These are phyloP conservation scores for Phylloporus sp. DNA, from an alignment of 768 basidiomycete genomes.

Conservation along the genomic window DNA sequence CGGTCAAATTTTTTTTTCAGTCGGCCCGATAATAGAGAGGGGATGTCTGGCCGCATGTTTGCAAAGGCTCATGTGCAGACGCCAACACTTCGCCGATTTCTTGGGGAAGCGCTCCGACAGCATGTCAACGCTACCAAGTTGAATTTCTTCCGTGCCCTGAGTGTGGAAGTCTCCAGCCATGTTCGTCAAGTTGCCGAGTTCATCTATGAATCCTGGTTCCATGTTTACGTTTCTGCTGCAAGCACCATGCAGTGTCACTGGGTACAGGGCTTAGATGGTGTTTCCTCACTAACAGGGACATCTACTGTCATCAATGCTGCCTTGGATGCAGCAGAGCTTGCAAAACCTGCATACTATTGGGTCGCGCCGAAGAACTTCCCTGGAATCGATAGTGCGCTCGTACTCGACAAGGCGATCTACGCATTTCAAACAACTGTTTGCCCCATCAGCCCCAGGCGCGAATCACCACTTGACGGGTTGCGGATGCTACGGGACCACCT, in stretches of 20 bases:
- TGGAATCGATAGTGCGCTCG: background rate
- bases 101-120: background rate
- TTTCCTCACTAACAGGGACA: too few relatives aligned
- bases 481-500: background rate
- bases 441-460: fast-evolving
- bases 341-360: background rate
- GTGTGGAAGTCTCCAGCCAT: fast-evolving
- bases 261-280: too few relatives aligned
- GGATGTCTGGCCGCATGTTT: too few relatives aligned
- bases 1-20: background rate
- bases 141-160: background rate
- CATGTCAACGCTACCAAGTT: fast-evolving
- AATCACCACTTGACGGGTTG: background rate
- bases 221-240: too few relatives aligned
- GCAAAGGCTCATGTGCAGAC: background rate
- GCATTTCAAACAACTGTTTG: background rate
- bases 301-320: background rate
- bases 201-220: background rate
- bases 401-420: background rate
- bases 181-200: too few relatives aligned
- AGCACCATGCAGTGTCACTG: too few relatives aligned
- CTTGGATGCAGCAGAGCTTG: background rate
- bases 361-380: background rate
- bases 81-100: background rate
- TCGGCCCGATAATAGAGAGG: too few relatives aligned